phyloP scores from a whole-genome alignment of 139 green algal species.

The Chlorella vulgaris region DNA sequence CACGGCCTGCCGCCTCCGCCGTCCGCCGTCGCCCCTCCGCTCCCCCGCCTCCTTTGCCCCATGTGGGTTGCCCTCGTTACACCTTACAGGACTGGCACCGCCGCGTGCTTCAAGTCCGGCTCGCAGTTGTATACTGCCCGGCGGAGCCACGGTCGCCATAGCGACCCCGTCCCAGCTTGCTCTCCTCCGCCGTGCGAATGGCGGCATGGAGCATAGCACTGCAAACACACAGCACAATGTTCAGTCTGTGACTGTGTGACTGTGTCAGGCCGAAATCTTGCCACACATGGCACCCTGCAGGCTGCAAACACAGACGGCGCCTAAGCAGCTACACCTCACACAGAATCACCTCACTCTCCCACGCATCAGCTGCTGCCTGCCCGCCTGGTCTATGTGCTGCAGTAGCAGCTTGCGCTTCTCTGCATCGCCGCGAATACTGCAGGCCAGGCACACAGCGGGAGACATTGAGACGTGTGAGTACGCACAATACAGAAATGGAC shows the following conservation, averaged over 20 bases:
- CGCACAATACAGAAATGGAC: too few species aligned
- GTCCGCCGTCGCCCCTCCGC: not conserved
- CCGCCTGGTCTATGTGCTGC: slow-evolving; percentile 36
- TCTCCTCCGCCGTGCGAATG: slow-evolving; percentile 34
- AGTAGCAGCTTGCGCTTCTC: slow-evolving; percentile 36
- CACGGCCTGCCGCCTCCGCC: too few species aligned
- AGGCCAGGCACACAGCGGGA: not conserved
- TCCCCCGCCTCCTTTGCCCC: too few species aligned
- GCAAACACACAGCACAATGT: not conserved
- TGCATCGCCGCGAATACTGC: slow-evolving; percentile 26
- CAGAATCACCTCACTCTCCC: slow-evolving; percentile 35
- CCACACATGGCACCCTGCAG: too few species aligned
- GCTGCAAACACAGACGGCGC: too few species aligned
- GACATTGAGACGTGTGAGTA: not conserved
- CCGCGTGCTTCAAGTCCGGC: too few species aligned
- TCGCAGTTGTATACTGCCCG: slow-evolving; percentile 24
- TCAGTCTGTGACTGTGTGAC: too few species aligned
- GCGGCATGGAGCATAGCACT: slow-evolving; percentile 43
- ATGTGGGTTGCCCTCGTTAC: too few species aligned
- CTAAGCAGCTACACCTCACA: too few species aligned
- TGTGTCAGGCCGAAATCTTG: too few species aligned
- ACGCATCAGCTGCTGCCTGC: slow-evolving; percentile 40
- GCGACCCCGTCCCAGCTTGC: slow-evolving; percentile 32
- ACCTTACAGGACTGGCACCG: too few species aligned
- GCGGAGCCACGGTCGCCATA: not conserved